Evolutionary conservation across 371 early-diverging fungal species (phyloP).

Genomic region (Mortierella polycephala): DNA sequence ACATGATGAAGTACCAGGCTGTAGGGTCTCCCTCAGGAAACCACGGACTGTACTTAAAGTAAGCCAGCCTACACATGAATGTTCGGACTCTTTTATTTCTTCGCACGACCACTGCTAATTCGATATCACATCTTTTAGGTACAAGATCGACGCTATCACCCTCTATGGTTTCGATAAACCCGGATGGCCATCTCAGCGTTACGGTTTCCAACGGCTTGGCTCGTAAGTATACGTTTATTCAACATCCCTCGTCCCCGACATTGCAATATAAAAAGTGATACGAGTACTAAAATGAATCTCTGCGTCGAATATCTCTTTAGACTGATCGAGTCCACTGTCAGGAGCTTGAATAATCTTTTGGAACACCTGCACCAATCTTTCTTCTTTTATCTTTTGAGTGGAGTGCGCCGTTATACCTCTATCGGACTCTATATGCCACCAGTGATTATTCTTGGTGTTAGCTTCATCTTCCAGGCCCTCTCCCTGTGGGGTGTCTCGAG

Average conservation of each 20-base stretch:
- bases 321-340: conserved; percentile 82
- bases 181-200: conserved; percentile 55
- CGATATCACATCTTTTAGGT: conserved; percentile 58
- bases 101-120: neutral
- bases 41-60: conserved; percentile 79
- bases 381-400: conserved; percentile 93
- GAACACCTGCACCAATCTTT: conserved; percentile 97
- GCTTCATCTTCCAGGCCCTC: conserved; percentile 70
- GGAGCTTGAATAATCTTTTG: conserved; percentile 92
- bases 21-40: conserved; percentile 75
- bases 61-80: neutral
- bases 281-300: too few relatives aligned
- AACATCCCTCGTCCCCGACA: neutral
- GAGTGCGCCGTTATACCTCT: conserved; percentile 81
- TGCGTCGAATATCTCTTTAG: conserved; percentile 52
- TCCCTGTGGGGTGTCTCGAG: conserved; percentile 58
- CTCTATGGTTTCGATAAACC: conserved; percentile 68
- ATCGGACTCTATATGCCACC: conserved; percentile 92
- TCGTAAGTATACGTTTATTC: conserved; percentile 58
- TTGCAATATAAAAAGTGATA: neutral
- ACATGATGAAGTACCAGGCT: conserved; percentile 77
- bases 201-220: conserved; percentile 69
- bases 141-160: conserved; percentile 87
- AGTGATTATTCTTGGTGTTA: conserved; percentile 73
- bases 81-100: neutral